phyloP scores from a whole-genome alignment of 2,329 filamentous ascomycete genomes.

The Oidium heveae region DNA sequence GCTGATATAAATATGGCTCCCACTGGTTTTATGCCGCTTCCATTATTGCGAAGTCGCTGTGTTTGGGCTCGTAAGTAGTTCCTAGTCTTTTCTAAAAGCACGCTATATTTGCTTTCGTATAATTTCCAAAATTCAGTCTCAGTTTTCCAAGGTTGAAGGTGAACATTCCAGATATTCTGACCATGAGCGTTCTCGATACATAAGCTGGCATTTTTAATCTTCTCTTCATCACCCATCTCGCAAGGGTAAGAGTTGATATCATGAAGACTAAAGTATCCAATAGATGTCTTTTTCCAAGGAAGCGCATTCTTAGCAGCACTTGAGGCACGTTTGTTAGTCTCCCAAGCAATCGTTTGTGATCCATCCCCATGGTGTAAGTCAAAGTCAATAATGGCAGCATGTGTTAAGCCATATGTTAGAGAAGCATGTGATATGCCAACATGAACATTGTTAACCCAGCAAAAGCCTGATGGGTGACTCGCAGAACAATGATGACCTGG shows the following conservation, averaged over 20 bases:
- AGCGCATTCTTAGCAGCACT: slow-evolving; percentile 43
- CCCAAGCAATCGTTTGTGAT: slow-evolving; percentile 86
- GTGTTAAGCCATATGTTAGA: slow-evolving; percentile 62
- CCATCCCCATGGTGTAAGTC: slow-evolving; percentile 84
- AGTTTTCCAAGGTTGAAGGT: slow-evolving; percentile 67
- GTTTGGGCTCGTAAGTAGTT: slow-evolving; percentile 52
- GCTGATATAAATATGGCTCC: slow-evolving; percentile 86
- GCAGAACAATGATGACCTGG: slow-evolving; percentile 91
- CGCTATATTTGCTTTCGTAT: slow-evolving; percentile 54
- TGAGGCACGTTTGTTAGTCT: slow-evolving; percentile 50
- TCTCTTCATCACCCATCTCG: slow-evolving; percentile 77
- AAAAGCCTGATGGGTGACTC: slow-evolving; percentile 77
- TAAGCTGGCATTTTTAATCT: slow-evolving; percentile 78
- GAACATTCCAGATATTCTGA: slow-evolving; percentile 89
- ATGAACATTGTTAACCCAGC: slow-evolving; percentile 96
- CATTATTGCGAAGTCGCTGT: slow-evolving; percentile 29
- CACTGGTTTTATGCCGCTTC: slow-evolving; percentile 38
- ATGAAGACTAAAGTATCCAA: slow-evolving; percentile 90
- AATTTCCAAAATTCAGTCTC: slow-evolving; percentile 69
- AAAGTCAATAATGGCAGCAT: slow-evolving; percentile 45
- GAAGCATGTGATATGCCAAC: slow-evolving; percentile 85
- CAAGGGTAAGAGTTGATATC: slow-evolving; percentile 98
- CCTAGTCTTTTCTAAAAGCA: slow-evolving; percentile 60
- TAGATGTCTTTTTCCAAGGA: slow-evolving; percentile 56
- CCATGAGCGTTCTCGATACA: slow-evolving; percentile 88